Evolutionary conservation across 1,139 yeast species (phyloP), one percentile per base, ranked within the genome.

Genomic region (Yamadazyma mexicana): DNA sequence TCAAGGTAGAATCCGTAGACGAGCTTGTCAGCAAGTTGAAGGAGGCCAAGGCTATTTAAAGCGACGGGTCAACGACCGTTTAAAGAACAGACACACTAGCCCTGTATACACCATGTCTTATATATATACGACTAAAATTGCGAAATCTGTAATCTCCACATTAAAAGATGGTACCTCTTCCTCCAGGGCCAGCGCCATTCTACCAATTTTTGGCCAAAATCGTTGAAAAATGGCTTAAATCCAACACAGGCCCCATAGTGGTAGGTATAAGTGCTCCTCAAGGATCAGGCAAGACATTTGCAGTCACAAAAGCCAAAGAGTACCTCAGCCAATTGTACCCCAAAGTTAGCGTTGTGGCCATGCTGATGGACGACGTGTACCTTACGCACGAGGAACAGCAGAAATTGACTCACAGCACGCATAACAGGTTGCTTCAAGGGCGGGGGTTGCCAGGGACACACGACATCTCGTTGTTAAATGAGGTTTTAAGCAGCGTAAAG

Each of bases 371-470:
- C 62, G 98, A 92, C 59, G 76, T 88, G 43, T 92, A 92, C 57
- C 64, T 87, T 29, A 79, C 87, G 0, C 81, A 79, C 52, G 58
- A 55, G 3, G 82, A 81, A 16, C 96, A 87, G 54, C 46, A 44
- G 11, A 47, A 51, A 27, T 50, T 88, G 25, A 75, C 76, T 3
- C 33, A 49, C 10, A 46, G 58, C 23, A 63, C 73, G 2, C 28
- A 65, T 4, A 89, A 89, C 56, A 59, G 62, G 26, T 62, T 88
- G 38, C 56, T 87, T 20, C 77, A 74, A 47, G 96, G 96, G 3
- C 66, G 98, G 32, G 98, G 98, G 0, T 69, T 87, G 23, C 98
- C 98, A 0, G 98, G 98, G 0, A 91, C 98, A 0, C 98, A 92
- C 57, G 98, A 92, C 55, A 52, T 86, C 30, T 52, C 32, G 9